phyloP scores from a whole-genome alignment of 352 stramenopile species.

The Phytophthora syringae region DNA sequence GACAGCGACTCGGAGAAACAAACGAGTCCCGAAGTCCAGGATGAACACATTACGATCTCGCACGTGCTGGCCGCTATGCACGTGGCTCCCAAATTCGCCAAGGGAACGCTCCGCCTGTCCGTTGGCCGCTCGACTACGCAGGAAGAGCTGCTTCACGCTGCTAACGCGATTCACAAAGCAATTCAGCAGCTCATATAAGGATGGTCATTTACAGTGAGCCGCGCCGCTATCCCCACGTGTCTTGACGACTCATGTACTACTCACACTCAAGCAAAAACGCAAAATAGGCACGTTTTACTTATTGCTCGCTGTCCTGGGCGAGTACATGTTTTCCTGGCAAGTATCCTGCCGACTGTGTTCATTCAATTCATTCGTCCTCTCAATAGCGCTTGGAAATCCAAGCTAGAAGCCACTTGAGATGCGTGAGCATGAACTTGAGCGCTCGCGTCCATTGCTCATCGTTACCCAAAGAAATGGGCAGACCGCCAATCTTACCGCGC shows the following conservation, averaged over 20 bases:
- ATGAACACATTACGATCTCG: conserved; percentile 74
- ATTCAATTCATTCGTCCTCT: conserved; percentile 27
- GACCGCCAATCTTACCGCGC: conserved; percentile 89
- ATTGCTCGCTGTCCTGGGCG: conserved; percentile 12
- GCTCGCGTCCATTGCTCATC: conserved; percentile 93
- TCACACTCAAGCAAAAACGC: conserved; percentile 16
- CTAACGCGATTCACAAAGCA: conserved; percentile 78
- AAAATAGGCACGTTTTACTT: conserved; percentile 40
- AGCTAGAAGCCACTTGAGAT: conserved; percentile 93
- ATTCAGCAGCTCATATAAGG: conserved; percentile 47
- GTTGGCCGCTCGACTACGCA: conserved; percentile 91
- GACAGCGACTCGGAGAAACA: conserved; percentile 28
- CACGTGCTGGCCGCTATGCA: conserved; percentile 94
- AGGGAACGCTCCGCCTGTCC: conserved; percentile 95
- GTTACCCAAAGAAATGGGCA: conserved; percentile 87
- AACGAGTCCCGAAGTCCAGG: conserved; percentile 17
- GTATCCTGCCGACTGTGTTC: conserved; percentile 27
- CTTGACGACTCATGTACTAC: conserved; percentile 15
- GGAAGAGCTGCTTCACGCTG: conserved; percentile 87
- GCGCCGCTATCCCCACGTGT: conserved; percentile 7
- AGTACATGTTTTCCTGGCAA: conserved; percentile 28
- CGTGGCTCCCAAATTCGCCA: conserved; percentile 86
- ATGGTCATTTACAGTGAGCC: no score
- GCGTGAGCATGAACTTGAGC: conserved; percentile 92
- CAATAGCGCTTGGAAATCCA: conserved; percentile 91